A percentile compares a stretch with the other conserved stretches of the same genome.
Evolutionary conservation across 225 moss, liverwort and hornwort species (phyloP).

Genomic region (Antitrichia curtipendula): DNA sequence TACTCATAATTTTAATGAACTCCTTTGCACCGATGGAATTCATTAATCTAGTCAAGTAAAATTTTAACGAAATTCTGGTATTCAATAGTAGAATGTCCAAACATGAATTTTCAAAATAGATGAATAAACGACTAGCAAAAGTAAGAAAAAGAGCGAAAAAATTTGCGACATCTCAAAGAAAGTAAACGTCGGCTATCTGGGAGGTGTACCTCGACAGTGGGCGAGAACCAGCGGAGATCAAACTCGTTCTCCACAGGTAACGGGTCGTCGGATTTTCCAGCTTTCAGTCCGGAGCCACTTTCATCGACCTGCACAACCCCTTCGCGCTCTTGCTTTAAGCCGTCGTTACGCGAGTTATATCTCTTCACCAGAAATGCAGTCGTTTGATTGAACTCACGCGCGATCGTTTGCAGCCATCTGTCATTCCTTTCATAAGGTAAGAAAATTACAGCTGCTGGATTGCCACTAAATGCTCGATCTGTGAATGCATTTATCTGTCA

Average conservation of each 20-base stretch:
- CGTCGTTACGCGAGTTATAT: conserved; percentile 24
- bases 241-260: conserved; percentile 60
- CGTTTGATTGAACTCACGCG: conserved; percentile 72
- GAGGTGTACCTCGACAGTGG: conserved; percentile 58
- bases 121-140: not conserved
- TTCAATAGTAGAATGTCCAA: not conserved
- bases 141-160: not conserved
- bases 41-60: not conserved
- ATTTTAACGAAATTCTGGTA: not conserved
- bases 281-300: conserved; percentile 18
- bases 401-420: conserved; percentile 83
- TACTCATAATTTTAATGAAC: not conserved
- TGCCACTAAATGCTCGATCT: conserved; percentile 80
- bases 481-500: conserved; percentile 83
- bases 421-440: conserved; percentile 83
- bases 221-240: conserved; percentile 87
- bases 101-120: not conserved
- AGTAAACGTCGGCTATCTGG: not conserved
- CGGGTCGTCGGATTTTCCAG: conserved; percentile 4
- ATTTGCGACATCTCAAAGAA: not conserved
- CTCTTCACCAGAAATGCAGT: conserved; percentile 95
- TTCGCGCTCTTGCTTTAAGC: conserved; percentile 7
- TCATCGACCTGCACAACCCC: conserved; percentile 36
- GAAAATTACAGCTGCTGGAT: conserved; percentile 93
- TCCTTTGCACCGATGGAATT: not conserved